These are phyloP conservation scores for Citrullus amarus DNA, from an alignment of 306 rosid genomes.

Conservation along the genomic window DNA sequence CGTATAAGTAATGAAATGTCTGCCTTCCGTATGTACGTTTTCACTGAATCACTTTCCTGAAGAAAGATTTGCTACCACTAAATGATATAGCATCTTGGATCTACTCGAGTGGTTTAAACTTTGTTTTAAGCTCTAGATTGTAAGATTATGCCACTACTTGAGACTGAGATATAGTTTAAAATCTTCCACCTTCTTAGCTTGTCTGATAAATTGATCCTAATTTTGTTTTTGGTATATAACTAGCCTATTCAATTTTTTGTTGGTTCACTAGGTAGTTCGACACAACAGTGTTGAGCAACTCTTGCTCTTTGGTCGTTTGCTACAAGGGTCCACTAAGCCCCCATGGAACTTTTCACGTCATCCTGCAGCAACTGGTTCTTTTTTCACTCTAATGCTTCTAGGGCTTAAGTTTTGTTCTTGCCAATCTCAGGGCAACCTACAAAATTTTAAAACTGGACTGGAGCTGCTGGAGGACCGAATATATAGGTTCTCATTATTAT, in stretches of 20 bases:
- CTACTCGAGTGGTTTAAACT: background rate
- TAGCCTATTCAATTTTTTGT: constrained; percentile 8
- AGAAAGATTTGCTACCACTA: background rate
- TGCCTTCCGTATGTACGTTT: background rate
- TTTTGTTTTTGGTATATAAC: background rate
- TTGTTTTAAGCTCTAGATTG: background rate
- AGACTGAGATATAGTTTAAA: background rate
- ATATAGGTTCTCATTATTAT: constrained; percentile 39
- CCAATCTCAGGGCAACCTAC: constrained; percentile 79
- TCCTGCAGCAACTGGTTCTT: constrained; percentile 95
- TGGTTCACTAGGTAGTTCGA: constrained; percentile 65
- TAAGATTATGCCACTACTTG: background rate
- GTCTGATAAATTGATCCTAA: background rate
- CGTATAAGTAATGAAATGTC: background rate
- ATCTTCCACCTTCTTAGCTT: background rate
- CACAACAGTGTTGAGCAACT: constrained; percentile 96
- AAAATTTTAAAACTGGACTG: constrained; percentile 74
- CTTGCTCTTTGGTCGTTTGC: constrained; percentile 85
- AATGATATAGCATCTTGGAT: background rate
- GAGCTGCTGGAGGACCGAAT: constrained; percentile 91
- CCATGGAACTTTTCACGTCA: constrained; percentile 87
- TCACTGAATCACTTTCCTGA: background rate
- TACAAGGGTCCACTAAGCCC: constrained; percentile 84
- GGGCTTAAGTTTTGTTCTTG: constrained; percentile 95
- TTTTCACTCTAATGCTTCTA: constrained; percentile 90